phyloP scores from a whole-genome alignment of 345 rosid genomes.

The Boechera stricta region DNA sequence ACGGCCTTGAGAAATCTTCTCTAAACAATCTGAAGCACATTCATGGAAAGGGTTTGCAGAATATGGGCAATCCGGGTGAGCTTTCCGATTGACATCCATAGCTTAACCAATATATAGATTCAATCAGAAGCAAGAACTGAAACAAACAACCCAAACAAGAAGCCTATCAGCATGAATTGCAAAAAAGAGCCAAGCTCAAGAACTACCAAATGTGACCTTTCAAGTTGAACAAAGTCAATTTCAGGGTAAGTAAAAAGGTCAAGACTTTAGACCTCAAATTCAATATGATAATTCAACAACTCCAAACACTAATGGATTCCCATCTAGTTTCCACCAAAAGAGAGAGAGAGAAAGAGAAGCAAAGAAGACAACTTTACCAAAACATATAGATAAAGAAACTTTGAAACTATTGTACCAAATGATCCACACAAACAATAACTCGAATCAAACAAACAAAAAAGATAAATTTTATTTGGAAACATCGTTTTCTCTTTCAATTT shows the following conservation, averaged over 20 bases:
- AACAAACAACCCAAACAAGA: not conserved
- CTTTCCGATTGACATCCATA: slow-evolving; percentile 37
- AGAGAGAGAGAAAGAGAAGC: not conserved
- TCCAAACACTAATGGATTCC: slow-evolving; percentile 18
- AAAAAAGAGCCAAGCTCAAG: slow-evolving; percentile 26
- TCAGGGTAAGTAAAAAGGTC: slow-evolving; percentile 21
- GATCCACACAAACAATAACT: slow-evolving; percentile 15
- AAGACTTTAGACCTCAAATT: slow-evolving; percentile 28
- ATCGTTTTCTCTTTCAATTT: not conserved
- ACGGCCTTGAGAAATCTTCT: slow-evolving; percentile 41
- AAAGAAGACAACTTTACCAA: slow-evolving; percentile 31
- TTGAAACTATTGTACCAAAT: not conserved
- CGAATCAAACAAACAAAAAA: not conserved
- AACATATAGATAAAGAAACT: slow-evolving; percentile 23
- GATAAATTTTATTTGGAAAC: not conserved
- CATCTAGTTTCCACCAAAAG: slow-evolving; percentile 32
- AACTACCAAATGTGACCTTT: slow-evolving; percentile 22
- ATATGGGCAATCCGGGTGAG: slow-evolving; percentile 44
- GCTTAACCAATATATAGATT: slow-evolving; percentile 23
- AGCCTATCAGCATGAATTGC: slow-evolving; percentile 2
- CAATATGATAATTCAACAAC: slow-evolving; percentile 24
- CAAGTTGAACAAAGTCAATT: slow-evolving; percentile 21
- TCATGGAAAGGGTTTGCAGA: slow-evolving; percentile 43
- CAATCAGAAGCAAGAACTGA: slow-evolving; percentile 20
- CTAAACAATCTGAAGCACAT: slow-evolving; percentile 48